Conservation (phyloP, 257 asterid species). For the Forsythia suspensa region DNA sequence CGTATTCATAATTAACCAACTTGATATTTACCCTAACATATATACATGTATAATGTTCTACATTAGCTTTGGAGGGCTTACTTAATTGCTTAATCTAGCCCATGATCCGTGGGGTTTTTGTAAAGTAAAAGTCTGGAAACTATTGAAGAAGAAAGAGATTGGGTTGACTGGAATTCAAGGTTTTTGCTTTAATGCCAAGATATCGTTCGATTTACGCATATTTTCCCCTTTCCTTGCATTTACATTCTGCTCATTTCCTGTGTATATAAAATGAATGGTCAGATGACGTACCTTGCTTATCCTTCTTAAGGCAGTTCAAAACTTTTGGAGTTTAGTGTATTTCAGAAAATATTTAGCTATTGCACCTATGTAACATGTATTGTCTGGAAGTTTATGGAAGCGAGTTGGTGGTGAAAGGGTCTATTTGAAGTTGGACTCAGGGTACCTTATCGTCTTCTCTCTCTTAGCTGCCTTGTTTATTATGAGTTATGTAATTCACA, state of each 20-base stretch:
- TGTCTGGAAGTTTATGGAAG: slow-evolving; percentile 7
- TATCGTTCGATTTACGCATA: slow-evolving; percentile 25
- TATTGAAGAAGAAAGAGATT: neutral
- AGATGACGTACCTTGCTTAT: neutral
- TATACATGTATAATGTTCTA: no score
- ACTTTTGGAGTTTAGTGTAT: slow-evolving; percentile 23
- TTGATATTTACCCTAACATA: neutral
- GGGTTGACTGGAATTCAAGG: slow-evolving; percentile 15
- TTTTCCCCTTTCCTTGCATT: neutral
- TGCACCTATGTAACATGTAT: slow-evolving; percentile 9
- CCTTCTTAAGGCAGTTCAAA: neutral
- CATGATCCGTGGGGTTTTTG: neutral
- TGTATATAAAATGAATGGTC: slow-evolving; percentile 19
- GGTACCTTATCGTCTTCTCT: neutral
- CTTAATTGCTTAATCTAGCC: neutral
- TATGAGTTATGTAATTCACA: neutral
- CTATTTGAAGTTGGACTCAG: slow-evolving; percentile 29
- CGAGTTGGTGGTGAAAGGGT: slow-evolving; percentile 10
- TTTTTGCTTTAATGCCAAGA: slow-evolving; percentile 25
- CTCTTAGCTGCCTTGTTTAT: neutral
- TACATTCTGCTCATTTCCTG: neutral
- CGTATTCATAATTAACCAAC: neutral
- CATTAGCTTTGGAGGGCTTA: neutral
- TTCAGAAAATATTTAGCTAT: slow-evolving; percentile 19
- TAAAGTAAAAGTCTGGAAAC: neutral